These are phyloP conservation scores for Puccinia triticina DNA, from an alignment of 1,284 basidiomycete species.

Conservation along the genomic window DNA sequence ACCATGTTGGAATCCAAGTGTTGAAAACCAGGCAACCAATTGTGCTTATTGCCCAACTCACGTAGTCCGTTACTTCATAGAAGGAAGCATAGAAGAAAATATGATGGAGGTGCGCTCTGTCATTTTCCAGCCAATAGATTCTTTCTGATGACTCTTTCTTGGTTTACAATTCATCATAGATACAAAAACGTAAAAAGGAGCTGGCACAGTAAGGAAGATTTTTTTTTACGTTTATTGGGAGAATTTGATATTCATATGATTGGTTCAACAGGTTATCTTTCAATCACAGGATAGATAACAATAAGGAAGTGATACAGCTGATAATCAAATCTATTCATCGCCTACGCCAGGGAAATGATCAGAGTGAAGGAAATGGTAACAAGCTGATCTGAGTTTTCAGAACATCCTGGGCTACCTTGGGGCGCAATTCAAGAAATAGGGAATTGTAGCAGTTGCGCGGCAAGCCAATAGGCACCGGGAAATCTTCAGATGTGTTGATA, in stretches of 20 bases:
- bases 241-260: background rate
- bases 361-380: background rate
- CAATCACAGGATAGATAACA: background rate
- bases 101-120: background rate
- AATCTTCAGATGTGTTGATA: background rate
- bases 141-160: background rate
- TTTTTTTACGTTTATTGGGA: background rate
- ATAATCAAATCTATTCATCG: slow-evolving; percentile 3
- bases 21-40: slow-evolving; percentile 9
- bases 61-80: background rate
- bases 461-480: background rate
- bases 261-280: background rate
- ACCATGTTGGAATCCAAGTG: slow-evolving; percentile 13
- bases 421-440: background rate
- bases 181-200: slow-evolving; percentile 3
- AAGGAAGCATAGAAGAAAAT: slow-evolving; percentile 3
- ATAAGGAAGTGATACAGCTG: background rate
- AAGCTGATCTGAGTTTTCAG: background rate
- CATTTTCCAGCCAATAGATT: no score
- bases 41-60: background rate
- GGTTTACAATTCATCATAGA: background rate
- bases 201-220: background rate
- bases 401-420: background rate
- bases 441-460: slow-evolving; percentile 14
- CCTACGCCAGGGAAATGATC: background rate